Base-by-base conservation (phyloP, 306 rosid species). In the Senna tora region DNA sequence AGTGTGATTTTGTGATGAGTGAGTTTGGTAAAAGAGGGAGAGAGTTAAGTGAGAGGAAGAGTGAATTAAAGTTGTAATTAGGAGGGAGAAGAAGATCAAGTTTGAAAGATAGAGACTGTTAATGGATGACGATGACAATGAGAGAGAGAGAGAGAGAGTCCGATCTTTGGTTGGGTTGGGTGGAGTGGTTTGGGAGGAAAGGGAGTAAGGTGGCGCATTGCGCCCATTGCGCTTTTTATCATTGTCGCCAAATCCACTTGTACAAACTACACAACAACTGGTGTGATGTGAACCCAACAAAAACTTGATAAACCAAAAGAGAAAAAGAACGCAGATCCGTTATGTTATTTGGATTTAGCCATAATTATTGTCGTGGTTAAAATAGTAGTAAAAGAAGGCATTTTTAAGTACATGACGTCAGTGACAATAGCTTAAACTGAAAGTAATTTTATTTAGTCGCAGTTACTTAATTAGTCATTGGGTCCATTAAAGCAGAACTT, bases 101-200 rank as follows among this genome's bases (percentile, higher is more conserved):
- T 61, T 38, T 38, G 32, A 61, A 61, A 36, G 67, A 61, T 38
- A 42, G 67, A 9, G 32, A 61, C 67, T 36, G 67, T 61, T 36
- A 17, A 61, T 9, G 49, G 32, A 17, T 60, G 66, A 60, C 66
- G 66, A 36, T 16, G 66, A 36, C 47, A 60, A 6, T 1, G 67
- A 9, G 47, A 16, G 67, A 36, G 49, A 17, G 32, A 36, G 56
- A 5, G 16, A 14, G 50, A 43, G 50, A 43, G 20, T 34, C 46
- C 34, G 46, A 34, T 34, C 46, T 33, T 52, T 59, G 8, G 5
- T 15, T 5, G 39, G 39, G 3, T 7, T 0, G 4, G 14, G 4
- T 3, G 46, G 45, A 34, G 22, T 19, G 4, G 45, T 9, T 17
- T 13, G 47, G 19, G 67, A 36, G 49, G 49, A 20, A 36, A 38